These are phyloP conservation scores for Psophocarpus tetragonolobus DNA, from an alignment of 306 rosid genomes.

Conservation along the genomic window DNA sequence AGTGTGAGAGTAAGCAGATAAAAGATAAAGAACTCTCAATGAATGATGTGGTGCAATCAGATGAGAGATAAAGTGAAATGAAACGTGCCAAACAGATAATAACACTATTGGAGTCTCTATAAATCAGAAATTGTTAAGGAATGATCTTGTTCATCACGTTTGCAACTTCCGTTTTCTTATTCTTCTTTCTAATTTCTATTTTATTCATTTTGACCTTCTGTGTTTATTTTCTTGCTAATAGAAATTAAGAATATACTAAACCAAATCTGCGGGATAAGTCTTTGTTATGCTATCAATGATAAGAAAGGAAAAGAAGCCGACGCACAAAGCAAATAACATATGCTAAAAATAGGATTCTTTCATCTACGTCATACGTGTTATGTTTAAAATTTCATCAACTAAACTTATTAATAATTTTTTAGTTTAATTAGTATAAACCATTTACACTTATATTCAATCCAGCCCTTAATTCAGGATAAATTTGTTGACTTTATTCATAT, in stretches of 20 bases:
- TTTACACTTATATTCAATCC: too few relatives aligned
- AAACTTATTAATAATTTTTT: neutral
- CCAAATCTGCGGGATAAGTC: neutral
- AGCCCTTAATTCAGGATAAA: too few relatives aligned
- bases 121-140: neutral
- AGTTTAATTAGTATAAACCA: too few relatives aligned
- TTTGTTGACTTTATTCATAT: too few relatives aligned
- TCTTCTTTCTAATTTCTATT: neutral
- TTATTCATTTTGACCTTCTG: neutral
- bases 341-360: neutral
- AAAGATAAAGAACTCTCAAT: neutral
- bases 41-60: neutral
- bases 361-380: neutral
- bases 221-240: constrained; percentile 23
- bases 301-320: constrained; percentile 4
- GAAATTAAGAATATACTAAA: constrained; percentile 35
- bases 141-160: neutral
- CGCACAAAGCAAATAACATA: constrained; percentile 23
- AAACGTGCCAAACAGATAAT: neutral
- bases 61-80: neutral
- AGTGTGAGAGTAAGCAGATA: neutral
- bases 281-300: neutral
- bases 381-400: neutral
- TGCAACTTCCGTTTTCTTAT: neutral
- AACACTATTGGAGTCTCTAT: neutral